Evolutionary conservation across 1,139 yeast species (phyloP), one percentile per base, ranked within the genome.

Genomic region (Zygosaccharomyces sapae): DNA sequence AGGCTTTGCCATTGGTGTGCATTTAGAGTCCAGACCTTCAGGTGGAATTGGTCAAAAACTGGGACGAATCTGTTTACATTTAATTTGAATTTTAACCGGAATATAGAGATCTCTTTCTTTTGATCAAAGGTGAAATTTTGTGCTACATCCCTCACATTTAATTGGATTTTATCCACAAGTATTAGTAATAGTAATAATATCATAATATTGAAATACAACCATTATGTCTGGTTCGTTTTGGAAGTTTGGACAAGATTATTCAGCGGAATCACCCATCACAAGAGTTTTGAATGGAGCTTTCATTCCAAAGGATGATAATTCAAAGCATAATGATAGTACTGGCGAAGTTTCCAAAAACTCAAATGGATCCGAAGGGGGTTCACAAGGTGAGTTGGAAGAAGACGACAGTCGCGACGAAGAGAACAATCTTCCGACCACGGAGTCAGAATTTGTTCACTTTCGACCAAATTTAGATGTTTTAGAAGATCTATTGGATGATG

Each of bases 191-290:
- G 20, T 25, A 25, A 12, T 18, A 29, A 22, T n/a, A 31, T 31
- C 8, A 18, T 10, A 29, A 41, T 4, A 35, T 42, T n/a, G 19
- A 35, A 9, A 10, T 18, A 37, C 31, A 10, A 41, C 7, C 44
- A 53, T 25, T 45, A 83, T 83, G 92, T 82, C 90, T 2, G 85
- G 86, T 30, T 79, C 92, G 38, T 90, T 89, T 68, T 90, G 97
- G 97, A 84, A 87, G 67, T 86, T 87, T 68, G 87, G 90, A 48
- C 86, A 83, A 66, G 92, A 88, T 54, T 86, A 86, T 66, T 79
- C 89, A 44, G 80, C 88, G 44, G 79, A 82, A 41, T 81, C 90
- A 7, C 79, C 86, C 50, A 81, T 90, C 48, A 81, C 87, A 54
- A 81, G 83, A 47, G 74, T 90, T 41, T 75, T 92, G 54, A 69